Base-by-base conservation (phyloP, 2,329 filamentous ascomycete genomes). In the Trichoderma gracile region DNA sequence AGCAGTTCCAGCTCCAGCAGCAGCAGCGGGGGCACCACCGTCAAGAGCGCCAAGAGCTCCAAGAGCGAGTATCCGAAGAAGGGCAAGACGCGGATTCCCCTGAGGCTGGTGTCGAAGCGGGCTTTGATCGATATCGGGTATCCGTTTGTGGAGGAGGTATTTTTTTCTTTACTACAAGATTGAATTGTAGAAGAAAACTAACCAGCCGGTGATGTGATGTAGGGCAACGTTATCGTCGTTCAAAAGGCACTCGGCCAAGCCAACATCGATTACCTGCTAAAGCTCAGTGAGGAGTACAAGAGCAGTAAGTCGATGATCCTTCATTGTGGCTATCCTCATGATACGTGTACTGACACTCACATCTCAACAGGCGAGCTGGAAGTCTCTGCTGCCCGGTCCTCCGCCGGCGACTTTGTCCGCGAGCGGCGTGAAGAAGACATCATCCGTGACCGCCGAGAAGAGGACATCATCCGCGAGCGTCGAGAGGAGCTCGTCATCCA, bases 241-340 rank as follows among this genome's bases (percentile, higher is more conserved):
- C 87, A 90, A 70, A 89, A 91, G 73, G 93, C 94, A 10, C 83
- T 98, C 5, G 91, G 92, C 17, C 93, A 96, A 71, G 87, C 94
- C 19, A 92, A 97, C 71, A 97, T 97, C 68, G 93, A 97, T 70
- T 90, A 96, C 71, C 83, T 97, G 50, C 90, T 97, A 71, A 89
- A 87, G 71, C 81, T 93, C 56, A 96, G 92, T 76, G 90, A 93
- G 71, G 87, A 89, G 38, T 93, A 92, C 77, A 88, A 84, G 73
- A 84, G 84, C 72, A 81, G 84, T 85, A 71, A 72, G 80, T 72
- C 14, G 6, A 27, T n/a, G n/a, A n/a, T n/a, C n/a, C n/a, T n/a
- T n/a, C n/a, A n/a, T n/a, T n/a, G n/a, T n/a, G n/a, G n/a, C n/a
- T n/a, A n/a, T n/a, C 0, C 68, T 70, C 67, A 17, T 8, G 64